These are phyloP conservation scores for Xylariaceae sp. DNA, from an alignment of 2,329 filamentous ascomycete genomes.

Conservation along the genomic window DNA sequence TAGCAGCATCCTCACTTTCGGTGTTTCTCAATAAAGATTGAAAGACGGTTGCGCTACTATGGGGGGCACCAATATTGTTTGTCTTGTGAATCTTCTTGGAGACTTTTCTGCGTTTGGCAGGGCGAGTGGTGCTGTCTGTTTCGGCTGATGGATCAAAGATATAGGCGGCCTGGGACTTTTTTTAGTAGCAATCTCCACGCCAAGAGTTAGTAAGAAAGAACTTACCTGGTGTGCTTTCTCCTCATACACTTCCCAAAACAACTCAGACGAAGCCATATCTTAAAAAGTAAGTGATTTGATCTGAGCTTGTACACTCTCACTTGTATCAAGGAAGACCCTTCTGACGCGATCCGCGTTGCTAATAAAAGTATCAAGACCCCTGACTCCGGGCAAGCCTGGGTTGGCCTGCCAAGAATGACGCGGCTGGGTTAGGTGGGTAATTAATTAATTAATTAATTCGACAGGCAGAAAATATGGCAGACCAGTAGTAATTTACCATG, in stretches of 20 bases:
- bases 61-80: too few relatives aligned
- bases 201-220: neutral
- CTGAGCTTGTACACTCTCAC: neutral
- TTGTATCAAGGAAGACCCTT: neutral
- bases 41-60: slow-evolving; percentile 34
- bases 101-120: slow-evolving; percentile 56
- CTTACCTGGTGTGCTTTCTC: slow-evolving; percentile 31
- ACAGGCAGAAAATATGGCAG: too few relatives aligned
- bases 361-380: too few relatives aligned
- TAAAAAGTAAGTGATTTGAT: neutral
- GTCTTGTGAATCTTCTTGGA: slow-evolving; percentile 36
- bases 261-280: slow-evolving; percentile 24
- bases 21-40: slow-evolving; percentile 51
- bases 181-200: slow-evolving; percentile 12
- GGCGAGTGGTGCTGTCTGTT: slow-evolving; percentile 33
- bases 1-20: slow-evolving; percentile 47
- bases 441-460: too few relatives aligned
- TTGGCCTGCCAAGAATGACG: too few relatives aligned
- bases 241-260: slow-evolving; percentile 22
- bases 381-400: too few relatives aligned
- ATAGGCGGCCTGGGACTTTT: slow-evolving; percentile 53
- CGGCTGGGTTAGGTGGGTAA: too few relatives aligned
- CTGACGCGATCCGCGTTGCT: slow-evolving; percentile 10
- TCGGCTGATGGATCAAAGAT: slow-evolving; percentile 53
- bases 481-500: too few relatives aligned